phyloP scores from a whole-genome alignment of 192 early-diverging fungal species.

The Linderina pennispora region DNA sequence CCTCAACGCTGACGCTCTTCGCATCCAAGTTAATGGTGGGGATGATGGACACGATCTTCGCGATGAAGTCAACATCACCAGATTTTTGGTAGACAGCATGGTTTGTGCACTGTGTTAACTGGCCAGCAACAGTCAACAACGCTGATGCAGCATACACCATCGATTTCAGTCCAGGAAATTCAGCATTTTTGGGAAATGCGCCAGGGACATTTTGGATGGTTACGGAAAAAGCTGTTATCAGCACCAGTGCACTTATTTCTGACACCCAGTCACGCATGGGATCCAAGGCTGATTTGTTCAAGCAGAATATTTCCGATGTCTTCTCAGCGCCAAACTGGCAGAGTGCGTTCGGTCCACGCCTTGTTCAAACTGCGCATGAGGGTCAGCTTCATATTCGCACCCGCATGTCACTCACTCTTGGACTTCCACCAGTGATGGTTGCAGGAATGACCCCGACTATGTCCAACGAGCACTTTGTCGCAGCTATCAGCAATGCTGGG shows the following conservation, averaged over 20 bases:
- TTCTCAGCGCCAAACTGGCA: slow-evolving; percentile 66
- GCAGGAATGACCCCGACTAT: slow-evolving; percentile 89
- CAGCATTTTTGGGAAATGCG: slow-evolving; percentile 75
- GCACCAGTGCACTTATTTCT: slow-evolving; percentile 4
- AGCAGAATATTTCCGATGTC: slow-evolving; percentile 60
- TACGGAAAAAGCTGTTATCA: slow-evolving; percentile 56
- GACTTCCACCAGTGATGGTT: slow-evolving; percentile 82
- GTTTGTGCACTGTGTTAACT: slow-evolving; percentile 20
- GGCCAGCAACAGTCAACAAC: slow-evolving; percentile 19
- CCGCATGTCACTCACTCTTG: slow-evolving; percentile 68
- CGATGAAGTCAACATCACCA: slow-evolving; percentile 6
- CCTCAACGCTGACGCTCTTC: slow-evolving; percentile 6
- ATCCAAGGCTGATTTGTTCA: slow-evolving; percentile 70
- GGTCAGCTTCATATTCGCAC: slow-evolving; percentile 66
- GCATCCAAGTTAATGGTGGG: slow-evolving; percentile 7
- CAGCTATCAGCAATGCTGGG: slow-evolving; percentile 77
- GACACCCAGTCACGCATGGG: slow-evolving; percentile 16
- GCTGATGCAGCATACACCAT: slow-evolving; percentile 61
- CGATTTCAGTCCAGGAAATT: slow-evolving; percentile 89
- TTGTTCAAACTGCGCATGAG: slow-evolving; percentile 51
- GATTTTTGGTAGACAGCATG: slow-evolving; percentile 15
- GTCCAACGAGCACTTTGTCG: slow-evolving; percentile 65
- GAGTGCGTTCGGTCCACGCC: slow-evolving; percentile 67
- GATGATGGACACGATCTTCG: slow-evolving; percentile 16
- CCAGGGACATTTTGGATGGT: slow-evolving; percentile 80